Base-by-base conservation (phyloP, 2,329 filamentous ascomycete genomes). In the Alternaria hordeiaustralica region DNA sequence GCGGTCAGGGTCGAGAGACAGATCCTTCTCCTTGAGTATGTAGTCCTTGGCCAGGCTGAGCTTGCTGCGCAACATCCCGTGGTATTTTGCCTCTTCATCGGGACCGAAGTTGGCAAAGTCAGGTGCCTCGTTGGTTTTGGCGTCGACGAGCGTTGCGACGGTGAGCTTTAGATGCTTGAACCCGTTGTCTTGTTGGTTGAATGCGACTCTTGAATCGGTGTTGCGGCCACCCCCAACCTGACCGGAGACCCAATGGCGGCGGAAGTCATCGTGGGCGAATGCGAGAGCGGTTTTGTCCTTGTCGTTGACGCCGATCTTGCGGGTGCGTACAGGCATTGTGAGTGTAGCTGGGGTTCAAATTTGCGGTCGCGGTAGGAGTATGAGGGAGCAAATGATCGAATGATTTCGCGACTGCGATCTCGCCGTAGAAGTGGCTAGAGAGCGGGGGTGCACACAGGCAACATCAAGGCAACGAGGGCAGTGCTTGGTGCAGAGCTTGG, bases 101-200 rank as follows among this genome's bases (percentile, higher is more conserved):
- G 21, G 8, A 26, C n/a, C 15, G n/a, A 51, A 30, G 13, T 51
- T 7, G 28, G 18, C 1, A 23, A 51, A 51, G 28, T 51, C 28
- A 20, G 49, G 49, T 18, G 8, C 28, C 2, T n/a, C 28, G 13
- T 21, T 51, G 18, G 10, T 21, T 9, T 21, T 23, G 12, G 18
- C 21, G 18, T 15, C 6, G 20, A 36, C 6, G 3, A 36, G 33
- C 6, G 13, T 13, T 21, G 15, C 15, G 15, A 12, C 15, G 1
- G 56, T 10, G 5, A 51, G 21, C 6, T 41, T 51, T 13, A 45
- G 33, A 1, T 58, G 56, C 8, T 51, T 23, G 30, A 58, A 58
- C 18, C 56, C 46, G 46, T 51, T 43, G n/a, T 58, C n/a, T n/a
- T 26, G n/a, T 23, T 23, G 45, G n/a, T 58, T 58, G 56, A 25